Base-by-base conservation (phyloP, 306 rosid species). In the Lablab purpureus region DNA sequence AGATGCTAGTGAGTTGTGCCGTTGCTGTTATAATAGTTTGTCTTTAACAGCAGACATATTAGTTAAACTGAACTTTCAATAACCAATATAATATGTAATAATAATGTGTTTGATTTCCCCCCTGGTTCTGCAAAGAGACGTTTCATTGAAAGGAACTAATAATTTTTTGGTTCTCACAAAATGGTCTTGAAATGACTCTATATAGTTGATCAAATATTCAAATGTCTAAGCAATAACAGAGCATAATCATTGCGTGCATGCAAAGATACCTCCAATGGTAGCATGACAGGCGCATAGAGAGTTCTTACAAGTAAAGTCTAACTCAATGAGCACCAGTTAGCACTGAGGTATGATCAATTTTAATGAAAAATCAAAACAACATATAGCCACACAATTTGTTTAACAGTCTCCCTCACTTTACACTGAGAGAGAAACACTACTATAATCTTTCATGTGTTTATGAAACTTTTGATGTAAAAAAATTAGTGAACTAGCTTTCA, bases 401-500 rank as follows among this genome's bases (percentile, higher is more conserved):
- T 7, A 34, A 8, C 58, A 12, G 41, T 58, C 32, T 54, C 51
- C 28, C 9, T 2, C 10, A 36, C 22, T 50, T 17, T 5, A 27
- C 28, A 27, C n/a, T 27, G 28, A 62, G 54, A 67, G 51, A 41
- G 28, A 36, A 32, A 32, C 37, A 32, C 6, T 7, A 6, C 6
- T 34, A 34, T 34, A 34, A 6, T 6, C 6, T 34, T 6, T 34
- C 9, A 6, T 34, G 40, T 34, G n/a, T 34, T 34, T 34, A 6
- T 34, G 40, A 34, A 34, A 34, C 40, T 34, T 34, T 6, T 34
- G 10, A 34, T 9, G 40, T 34, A 34, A 34, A 34, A 68, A 25
- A 64, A 32, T 51, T 70, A 71, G 70, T 41, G 66, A 83, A 66
- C 36, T 55, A 55, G 55, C 64, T 4, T 11, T 49, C 17, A 18